Conservation (phyloP, 1,284 basidiomycete genomes). For the Leccinum insolens region DNA sequence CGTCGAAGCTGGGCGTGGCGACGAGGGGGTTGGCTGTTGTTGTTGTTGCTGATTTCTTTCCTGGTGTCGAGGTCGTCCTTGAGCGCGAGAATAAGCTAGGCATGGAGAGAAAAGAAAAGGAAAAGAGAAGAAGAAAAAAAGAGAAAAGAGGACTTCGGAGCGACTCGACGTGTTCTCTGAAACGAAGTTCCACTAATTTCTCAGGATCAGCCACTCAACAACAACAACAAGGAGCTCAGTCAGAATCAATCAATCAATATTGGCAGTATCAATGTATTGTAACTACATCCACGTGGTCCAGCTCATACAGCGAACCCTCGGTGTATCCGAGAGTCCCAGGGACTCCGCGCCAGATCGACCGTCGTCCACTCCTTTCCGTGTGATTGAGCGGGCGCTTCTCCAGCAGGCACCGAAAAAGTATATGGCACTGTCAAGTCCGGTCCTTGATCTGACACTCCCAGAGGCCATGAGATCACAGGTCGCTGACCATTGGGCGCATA, state of each 20-base stretch:
- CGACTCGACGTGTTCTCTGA: conserved; percentile 8
- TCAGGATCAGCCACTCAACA: conserved; percentile 22
- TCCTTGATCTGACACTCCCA: background rate
- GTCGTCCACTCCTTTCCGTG: conserved; percentile 3
- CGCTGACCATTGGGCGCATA: conserved; percentile 4
- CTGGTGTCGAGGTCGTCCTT: conserved; percentile 53
- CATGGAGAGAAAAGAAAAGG: conserved; percentile 40
- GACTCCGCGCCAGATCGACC: conserved; percentile 4
- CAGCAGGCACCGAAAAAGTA: conserved; percentile 6
- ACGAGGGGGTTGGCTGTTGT: conserved; percentile 12
- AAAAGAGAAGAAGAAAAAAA: background rate
- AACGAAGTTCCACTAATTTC: conserved; percentile 24
- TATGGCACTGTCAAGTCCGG: conserved; percentile 3
- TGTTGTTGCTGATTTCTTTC: conserved; percentile 33
- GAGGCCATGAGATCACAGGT: background rate
- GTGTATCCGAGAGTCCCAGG: background rate
- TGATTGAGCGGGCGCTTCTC: background rate
- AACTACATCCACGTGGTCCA: background rate
- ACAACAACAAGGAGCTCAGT: background rate
- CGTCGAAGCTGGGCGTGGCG: conserved; percentile 45
- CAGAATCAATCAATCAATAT: background rate
- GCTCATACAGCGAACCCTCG: background rate
- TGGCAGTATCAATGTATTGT: background rate
- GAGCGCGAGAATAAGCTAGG: conserved; percentile 60
- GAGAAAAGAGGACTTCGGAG: background rate